Percentiles rank a stretch among this genome's conserved stretches.
Conservation (phyloP, 2,329 filamentous ascomycete species). For the Arthrinium puccinioides region DNA sequence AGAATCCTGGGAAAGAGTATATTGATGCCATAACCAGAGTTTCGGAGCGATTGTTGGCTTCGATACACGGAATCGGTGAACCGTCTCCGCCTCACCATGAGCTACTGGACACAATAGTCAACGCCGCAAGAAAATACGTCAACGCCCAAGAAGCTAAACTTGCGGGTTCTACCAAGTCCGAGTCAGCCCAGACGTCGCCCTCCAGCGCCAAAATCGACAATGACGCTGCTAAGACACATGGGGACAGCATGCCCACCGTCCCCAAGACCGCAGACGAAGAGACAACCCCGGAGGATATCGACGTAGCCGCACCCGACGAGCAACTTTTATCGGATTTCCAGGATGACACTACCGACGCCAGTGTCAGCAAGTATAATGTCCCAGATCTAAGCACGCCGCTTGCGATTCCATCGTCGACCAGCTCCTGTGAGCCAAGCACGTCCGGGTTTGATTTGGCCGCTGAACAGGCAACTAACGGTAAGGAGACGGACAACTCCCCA, state of each 20-base stretch:
- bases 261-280: conserved; percentile 13
- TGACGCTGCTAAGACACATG: conserved; percentile 3
- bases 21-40: conserved; percentile 31
- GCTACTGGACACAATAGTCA: conserved; percentile 41
- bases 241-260: neutral
- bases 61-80: conserved; percentile 28
- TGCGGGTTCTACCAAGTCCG: neutral
- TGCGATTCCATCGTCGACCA: neutral
- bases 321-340: conserved; percentile 22
- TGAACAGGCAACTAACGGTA: neutral
- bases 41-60: conserved; percentile 34
- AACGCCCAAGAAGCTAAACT: conserved; percentile 12
- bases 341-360: conserved; percentile 11
- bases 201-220: conserved; percentile 1
- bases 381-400: conserved; percentile 5
- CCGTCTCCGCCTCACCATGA: conserved; percentile 30
- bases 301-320: conserved; percentile 37
- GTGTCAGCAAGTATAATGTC: conserved; percentile 5
- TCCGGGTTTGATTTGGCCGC: neutral
- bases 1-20: conserved; percentile 14
- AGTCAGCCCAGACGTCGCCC: neutral
- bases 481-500: neutral
- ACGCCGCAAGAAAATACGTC: conserved; percentile 44
- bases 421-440: too few relatives aligned
- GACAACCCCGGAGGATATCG: conserved; percentile 39